Base-by-base conservation (phyloP, 1,284 basidiomycete genomes). In the Leccinum holopus region DNA sequence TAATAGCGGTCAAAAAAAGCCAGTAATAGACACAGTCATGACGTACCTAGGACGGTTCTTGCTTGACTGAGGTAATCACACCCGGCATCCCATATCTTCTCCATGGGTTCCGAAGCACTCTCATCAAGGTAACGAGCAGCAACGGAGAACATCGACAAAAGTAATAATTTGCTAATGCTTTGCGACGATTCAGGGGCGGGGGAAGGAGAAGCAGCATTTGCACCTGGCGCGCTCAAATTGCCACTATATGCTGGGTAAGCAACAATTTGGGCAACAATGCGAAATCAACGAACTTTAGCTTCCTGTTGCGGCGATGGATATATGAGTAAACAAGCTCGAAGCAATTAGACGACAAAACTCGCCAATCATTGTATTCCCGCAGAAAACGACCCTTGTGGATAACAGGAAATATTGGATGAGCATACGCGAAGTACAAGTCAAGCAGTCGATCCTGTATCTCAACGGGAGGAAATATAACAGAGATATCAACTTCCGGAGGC, bases 141-240 rank as follows among this genome's bases (percentile, higher is more conserved):
- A 53, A 92, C 82, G 2, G 92, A 82, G 70, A 93, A 94, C 72
- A 95, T 92, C 1, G 90, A 81, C 12, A 94, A 78, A 7, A 95
- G 80, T 4, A 95, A 75, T 16, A 94, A 76, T 57, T 86, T 85
- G 3, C 89, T 89, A 18, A 90, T 78, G 68, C 84, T 82, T 67
- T 88, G 87, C 30, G 84, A 81, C 6, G 82, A 75, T 63, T 85
- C 82, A 5, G 79, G 79, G 59, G 76, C 74, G 21, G 80, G 76
- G 16, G 65, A 60, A 18, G 68, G 57, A n/a, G 74, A 64, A 49
- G 54, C 35, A 11, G 55, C n/a, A 7, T 58, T 64, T 16, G 65
- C 57, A 33, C 62, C 59, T 12, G 61, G 71, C 10, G 61, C 63
- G 32, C 63, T 64, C 44, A 53, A 59, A 61, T 65, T 63, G 35